A percentile compares a stretch with the other conserved stretches of the same genome.
These are phyloP conservation scores for Setomelanomma holmii DNA, from an alignment of 2,329 filamentous ascomycete genomes.

Conservation along the genomic window DNA sequence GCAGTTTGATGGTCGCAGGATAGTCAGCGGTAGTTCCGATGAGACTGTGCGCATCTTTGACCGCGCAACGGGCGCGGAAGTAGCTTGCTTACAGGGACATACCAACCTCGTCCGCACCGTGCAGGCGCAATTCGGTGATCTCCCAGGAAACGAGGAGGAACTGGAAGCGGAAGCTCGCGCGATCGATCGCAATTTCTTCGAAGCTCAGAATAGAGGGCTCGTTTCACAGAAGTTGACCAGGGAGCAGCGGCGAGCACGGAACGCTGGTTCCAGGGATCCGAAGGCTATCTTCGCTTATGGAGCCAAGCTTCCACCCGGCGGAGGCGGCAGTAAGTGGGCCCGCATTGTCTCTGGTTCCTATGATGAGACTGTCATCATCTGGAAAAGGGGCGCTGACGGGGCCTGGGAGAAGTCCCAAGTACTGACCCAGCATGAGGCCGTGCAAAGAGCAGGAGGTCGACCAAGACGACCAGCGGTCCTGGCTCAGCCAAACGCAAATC, in stretches of 20 bases:
- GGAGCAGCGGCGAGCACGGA: slow-evolving; percentile 53
- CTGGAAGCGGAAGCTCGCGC: slow-evolving; percentile 75
- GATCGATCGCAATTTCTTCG: slow-evolving; percentile 76
- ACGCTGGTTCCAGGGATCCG: slow-evolving; percentile 76
- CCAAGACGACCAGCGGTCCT: slow-evolving; percentile 39
- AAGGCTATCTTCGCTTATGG: slow-evolving; percentile 80
- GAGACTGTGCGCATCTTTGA: slow-evolving; percentile 97
- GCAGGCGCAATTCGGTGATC: slow-evolving; percentile 91
- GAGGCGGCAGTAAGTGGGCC: slow-evolving; percentile 85
- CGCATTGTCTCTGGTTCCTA: slow-evolving; percentile 98
- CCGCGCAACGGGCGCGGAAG: slow-evolving; percentile 81
- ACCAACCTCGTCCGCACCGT: slow-evolving; percentile 88
- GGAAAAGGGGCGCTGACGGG: slow-evolving; percentile 84
- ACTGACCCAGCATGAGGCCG: slow-evolving; percentile 75
- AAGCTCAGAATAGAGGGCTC: slow-evolving; percentile 59
- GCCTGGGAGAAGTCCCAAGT: slow-evolving; percentile 82
- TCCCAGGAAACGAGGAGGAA: slow-evolving; percentile 79
- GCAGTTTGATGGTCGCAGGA: slow-evolving; percentile 90
- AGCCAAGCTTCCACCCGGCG: slow-evolving; percentile 87
- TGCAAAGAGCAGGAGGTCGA: slow-evolving; percentile 55
- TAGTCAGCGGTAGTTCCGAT: slow-evolving; percentile 95
- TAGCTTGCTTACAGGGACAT: slow-evolving; percentile 85
- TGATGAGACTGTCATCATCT: slow-evolving; percentile 94
- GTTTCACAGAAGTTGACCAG: slow-evolving; percentile 39
- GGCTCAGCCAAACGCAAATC: slow-evolving; percentile 23